Evolutionary conservation across 2,329 filamentous ascomycete genomes (phyloP), one percentile per base, ranked within the genome.

Genomic region (Claviceps sp.): DNA sequence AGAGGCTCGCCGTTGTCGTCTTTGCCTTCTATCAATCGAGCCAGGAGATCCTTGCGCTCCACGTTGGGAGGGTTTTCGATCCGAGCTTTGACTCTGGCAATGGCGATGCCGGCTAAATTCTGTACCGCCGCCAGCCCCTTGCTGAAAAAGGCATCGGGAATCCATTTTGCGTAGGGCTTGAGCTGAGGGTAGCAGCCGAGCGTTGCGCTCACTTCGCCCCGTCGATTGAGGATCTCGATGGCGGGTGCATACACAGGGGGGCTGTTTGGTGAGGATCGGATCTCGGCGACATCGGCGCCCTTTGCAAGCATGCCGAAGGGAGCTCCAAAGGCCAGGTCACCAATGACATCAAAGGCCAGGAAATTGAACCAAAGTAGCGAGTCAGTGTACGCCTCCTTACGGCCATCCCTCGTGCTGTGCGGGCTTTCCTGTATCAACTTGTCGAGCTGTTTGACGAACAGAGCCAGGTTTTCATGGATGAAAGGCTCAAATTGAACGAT

Each of bases 401-500:
- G 72, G 13, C 82, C 83, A 52, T 75, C 79, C 4, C 74, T 75
- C 22, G 61, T 75, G 59, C 45, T 71, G n/a, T 62, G 70, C 44
- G 72, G 61, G 11, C 70, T 66, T 11, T 72, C 66, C 4, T 64
- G 61, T 26, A 71, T 73, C 7, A 91, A 69, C 17, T 71, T 72
- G 61, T 88, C 85, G 77, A 88, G 88, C 64, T 88, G 81, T 54
- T 72, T 71, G 23, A 86, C 80, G 53, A 95, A 86, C 14, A 82
- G 70, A 53, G 85, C 80, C 3, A 95, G 75, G 65, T 94, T 95
- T 57, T 76, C 71, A 62, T 87, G 83, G 58, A 95, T 91, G 67
- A 91, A 95, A 49, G 88, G 86, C 71, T 95, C 89, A 63, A 95
- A 94, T 64, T 95, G 82, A 53, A 77, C 76, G 50, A 95, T 77